Conservation (phyloP, 2,329 filamentous ascomycete genomes). For the Xylariaceae sp. region DNA sequence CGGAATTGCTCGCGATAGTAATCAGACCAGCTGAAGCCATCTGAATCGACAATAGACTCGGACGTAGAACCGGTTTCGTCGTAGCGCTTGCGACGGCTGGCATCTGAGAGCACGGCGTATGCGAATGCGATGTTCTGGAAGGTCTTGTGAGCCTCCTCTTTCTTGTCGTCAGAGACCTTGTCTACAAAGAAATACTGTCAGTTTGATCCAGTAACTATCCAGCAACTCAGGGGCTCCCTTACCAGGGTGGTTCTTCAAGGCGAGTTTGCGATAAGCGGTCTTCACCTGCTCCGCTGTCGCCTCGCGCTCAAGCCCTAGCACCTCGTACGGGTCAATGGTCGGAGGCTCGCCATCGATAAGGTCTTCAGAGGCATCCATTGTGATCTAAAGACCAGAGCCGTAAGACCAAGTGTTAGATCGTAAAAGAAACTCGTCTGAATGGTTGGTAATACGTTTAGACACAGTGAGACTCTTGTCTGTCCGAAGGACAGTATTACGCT, state of each 20-base stretch:
- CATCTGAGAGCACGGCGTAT: slow-evolving; percentile 86
- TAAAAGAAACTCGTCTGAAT: neutral
- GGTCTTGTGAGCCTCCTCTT: slow-evolving; percentile 66
- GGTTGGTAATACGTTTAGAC: neutral
- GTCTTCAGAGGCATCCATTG: slow-evolving; percentile 49
- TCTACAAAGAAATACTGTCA: slow-evolving; percentile 44
- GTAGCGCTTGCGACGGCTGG: slow-evolving; percentile 74
- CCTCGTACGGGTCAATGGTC: slow-evolving; percentile 68
- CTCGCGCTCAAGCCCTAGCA: slow-evolving; percentile 64
- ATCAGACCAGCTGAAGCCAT: slow-evolving; percentile 83
- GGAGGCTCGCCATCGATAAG: slow-evolving; percentile 54
- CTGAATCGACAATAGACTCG: slow-evolving; percentile 69
- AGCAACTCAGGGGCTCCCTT: slow-evolving; percentile 25
- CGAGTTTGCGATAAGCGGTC: slow-evolving; percentile 83
- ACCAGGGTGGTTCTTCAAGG: slow-evolving; percentile 83
- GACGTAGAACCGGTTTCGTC: slow-evolving; percentile 85
- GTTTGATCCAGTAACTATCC: neutral
- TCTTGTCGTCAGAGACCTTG: slow-evolving; percentile 65
- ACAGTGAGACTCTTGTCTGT: neutral
- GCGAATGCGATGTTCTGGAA: slow-evolving; percentile 93
- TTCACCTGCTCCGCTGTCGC: slow-evolving; percentile 79
- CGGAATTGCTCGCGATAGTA: slow-evolving; percentile 84
- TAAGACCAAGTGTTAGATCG: neutral
- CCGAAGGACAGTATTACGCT: too few species aligned
- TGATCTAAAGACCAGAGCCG: neutral